Evolutionary conservation across 768 basidiomycete species (phyloP).

Genomic region (Mycena metata): DNA sequence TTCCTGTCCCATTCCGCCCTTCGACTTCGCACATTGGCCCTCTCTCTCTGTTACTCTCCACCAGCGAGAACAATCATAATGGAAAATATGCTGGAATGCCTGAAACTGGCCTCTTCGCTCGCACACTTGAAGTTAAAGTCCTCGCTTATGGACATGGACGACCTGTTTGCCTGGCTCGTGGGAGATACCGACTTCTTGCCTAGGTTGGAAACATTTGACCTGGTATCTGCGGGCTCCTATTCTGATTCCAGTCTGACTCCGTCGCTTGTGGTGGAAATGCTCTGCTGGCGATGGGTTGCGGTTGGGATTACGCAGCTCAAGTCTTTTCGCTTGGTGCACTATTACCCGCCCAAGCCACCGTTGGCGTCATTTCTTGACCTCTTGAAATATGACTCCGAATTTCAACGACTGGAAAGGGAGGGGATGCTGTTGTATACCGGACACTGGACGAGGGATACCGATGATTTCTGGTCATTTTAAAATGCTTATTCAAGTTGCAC

Average conservation of each 20-base stretch:
- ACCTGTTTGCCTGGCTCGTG: background rate
- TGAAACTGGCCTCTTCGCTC: background rate
- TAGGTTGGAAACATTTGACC: too few species aligned
- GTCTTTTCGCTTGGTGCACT: too few species aligned
- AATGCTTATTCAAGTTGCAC: too few species aligned
- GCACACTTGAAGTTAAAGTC: constrained; percentile 3
- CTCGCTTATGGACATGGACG: background rate
- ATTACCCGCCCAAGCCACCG: too few species aligned
- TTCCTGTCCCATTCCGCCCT: constrained; percentile 8
- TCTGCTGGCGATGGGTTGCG: background rate
- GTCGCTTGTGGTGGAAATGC: background rate
- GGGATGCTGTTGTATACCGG: too few species aligned
- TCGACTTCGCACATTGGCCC: background rate
- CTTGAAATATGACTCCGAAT: too few species aligned
- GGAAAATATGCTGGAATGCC: constrained; percentile 1
- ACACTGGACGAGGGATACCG: too few species aligned
- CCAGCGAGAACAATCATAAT: background rate
- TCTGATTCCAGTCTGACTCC: too few species aligned
- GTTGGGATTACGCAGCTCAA: background rate
- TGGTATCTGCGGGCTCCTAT: too few species aligned
- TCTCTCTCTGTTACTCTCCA: background rate
- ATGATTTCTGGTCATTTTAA: too few species aligned
- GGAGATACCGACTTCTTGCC: constrained; percentile 8
- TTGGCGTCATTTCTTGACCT: too few species aligned
- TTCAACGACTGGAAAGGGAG: too few species aligned